These are phyloP conservation scores for Escallonia herrerae DNA, from an alignment of 129 eudicot genomes.

Conservation along the genomic window DNA sequence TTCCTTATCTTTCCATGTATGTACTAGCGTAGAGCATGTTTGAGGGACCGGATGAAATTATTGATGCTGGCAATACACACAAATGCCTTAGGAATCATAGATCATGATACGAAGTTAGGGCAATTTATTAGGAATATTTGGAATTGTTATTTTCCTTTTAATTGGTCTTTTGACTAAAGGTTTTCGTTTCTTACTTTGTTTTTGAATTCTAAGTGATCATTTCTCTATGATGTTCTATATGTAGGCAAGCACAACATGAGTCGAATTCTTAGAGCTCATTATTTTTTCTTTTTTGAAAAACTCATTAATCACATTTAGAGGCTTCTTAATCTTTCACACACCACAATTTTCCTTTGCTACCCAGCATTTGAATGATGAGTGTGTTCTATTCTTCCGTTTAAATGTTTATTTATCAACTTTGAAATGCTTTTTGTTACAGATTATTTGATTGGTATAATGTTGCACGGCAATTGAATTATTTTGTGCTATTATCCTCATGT, in stretches of 20 bases:
- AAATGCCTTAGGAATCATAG: too few relatives aligned
- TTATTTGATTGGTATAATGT: not conserved
- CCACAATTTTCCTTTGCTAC: not conserved
- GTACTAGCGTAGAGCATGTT: too few relatives aligned
- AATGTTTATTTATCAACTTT: not conserved
- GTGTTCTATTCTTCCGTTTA: not conserved
- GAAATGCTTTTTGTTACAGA: too few relatives aligned
- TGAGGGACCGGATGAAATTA: too few relatives aligned
- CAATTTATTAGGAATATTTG: too few relatives aligned
- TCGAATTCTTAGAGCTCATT: not conserved
- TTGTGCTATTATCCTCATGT: constrained; percentile 6
- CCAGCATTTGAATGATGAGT: too few relatives aligned
- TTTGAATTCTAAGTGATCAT: not conserved
- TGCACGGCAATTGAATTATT: not conserved
- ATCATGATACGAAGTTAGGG: too few relatives aligned
- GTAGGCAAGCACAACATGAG: not conserved
- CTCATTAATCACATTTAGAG: not conserved
- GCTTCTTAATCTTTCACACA: not conserved
- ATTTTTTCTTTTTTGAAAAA: not conserved
- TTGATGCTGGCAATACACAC: too few relatives aligned
- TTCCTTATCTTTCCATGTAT: too few relatives aligned
- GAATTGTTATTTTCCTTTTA: not conserved
- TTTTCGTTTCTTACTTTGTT: not conserved
- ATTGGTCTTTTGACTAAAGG: not conserved
- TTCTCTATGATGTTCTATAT: not conserved